Evolutionary conservation across 495 filamentous ascomycete genomes (phyloP).

Genomic region (Trichoderma reesei): DNA sequence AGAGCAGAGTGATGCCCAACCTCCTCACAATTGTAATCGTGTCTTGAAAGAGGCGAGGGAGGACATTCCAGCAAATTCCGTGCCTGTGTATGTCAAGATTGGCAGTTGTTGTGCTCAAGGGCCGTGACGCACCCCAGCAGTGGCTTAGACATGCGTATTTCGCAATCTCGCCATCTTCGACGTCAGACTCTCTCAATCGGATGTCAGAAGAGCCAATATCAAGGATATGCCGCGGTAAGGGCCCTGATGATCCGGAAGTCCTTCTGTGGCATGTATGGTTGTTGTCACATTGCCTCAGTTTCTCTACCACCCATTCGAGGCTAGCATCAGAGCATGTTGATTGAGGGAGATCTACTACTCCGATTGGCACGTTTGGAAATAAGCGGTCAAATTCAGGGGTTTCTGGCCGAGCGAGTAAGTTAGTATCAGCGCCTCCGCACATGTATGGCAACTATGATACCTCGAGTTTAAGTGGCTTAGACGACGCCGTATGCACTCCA

Average conservation of each 20-base stretch:
- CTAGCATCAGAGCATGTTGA: slow-evolving; percentile 1
- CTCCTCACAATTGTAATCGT: slow-evolving; percentile 17
- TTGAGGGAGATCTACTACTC: not conserved
- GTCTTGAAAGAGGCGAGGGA: slow-evolving; percentile 16
- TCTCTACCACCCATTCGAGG: not conserved
- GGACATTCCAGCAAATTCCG: not conserved
- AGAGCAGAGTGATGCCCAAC: slow-evolving; percentile 21
- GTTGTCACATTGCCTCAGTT: slow-evolving; percentile 4
- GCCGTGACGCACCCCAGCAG: slow-evolving; percentile 9
- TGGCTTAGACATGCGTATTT: slow-evolving; percentile 12
- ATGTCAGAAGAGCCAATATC: not conserved
- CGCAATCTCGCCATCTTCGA: not conserved
- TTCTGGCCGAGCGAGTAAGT: not conserved
- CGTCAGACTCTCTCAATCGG: not conserved
- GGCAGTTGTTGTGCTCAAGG: not conserved
- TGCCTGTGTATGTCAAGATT: not conserved
- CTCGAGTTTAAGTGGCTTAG: not conserved
- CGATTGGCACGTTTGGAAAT: not conserved
- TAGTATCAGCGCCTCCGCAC: not conserved
- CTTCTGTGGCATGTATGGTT: not conserved
- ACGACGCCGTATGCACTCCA: not conserved
- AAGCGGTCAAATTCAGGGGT: not conserved
- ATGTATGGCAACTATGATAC: too few species aligned
- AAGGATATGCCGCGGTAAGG: not conserved
- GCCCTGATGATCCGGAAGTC: not conserved